Evolutionary conservation across 177 flowering plant genomes (phyloP), one percentile per base, ranked within the genome.

Genomic region (Tripterygium wilfordii): DNA sequence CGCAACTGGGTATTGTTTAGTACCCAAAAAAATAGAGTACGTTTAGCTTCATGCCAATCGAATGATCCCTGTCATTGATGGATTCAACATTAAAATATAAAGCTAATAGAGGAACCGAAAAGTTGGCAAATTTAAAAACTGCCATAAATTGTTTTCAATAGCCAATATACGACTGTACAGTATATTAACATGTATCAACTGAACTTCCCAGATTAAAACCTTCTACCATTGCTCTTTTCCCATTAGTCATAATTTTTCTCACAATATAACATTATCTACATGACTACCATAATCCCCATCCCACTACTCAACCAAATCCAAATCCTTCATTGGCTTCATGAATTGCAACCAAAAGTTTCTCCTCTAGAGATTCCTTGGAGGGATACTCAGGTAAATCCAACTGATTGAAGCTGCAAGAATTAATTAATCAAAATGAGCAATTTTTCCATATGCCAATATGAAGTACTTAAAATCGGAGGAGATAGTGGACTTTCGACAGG

Each of bases 321-420:
- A 92, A 92, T 3, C 98, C 98, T 68, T 92, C 96, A 33, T 67
- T 92, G 25, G 62, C 98, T 70, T 92, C 98, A 50, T 92, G 96
- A 55, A 92, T 88, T 2, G 96, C 98, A 39, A 88, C 78, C 36
- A 88, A 78, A 56, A 92, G 55, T 48, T 91, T 76, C 64, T 88
- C 96, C 67, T 86, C 84, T 25, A 92, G 63, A 59, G 82, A 94
- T 51, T 82, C 62, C 58, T 88, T 92, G 0, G 94, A 80, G 30
- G 98, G 96, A 70, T 92, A 92, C 55, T 92, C 98, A 1, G 98
- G 98, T 19, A 92, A 66, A 67, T 92, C 98, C 44, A 92, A 64
- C 65, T 92, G 96, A 64, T 92, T 92, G 66, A 92, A 92, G 64
- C 98, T 92, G 96, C 76, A 85, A 9, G 1, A 24, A 59, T 28